Evolutionary conservation across 306 rosid genomes (phyloP).

Genomic region (Hippophae rhamnoides): DNA sequence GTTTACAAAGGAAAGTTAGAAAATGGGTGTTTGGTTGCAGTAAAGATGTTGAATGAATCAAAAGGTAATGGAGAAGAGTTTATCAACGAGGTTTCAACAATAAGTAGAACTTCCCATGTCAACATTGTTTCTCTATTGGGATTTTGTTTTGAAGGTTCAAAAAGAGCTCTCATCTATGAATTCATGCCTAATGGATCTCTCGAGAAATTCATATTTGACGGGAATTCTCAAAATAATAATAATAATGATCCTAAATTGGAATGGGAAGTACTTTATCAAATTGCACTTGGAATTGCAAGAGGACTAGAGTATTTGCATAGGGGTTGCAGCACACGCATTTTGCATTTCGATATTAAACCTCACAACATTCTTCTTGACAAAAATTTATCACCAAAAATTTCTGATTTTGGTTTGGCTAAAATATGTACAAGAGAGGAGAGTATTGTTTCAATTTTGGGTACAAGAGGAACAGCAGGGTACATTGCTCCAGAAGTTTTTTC

Average conservation of each 20-base stretch:
- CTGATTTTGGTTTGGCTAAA: constrained; percentile 33
- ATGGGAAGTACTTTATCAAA: constrained; percentile 11
- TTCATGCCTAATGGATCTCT: constrained; percentile 29
- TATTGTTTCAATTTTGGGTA: constrained; percentile 12
- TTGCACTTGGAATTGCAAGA: constrained; percentile 22
- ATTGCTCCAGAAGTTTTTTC: constrained; percentile 28
- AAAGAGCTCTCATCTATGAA: constrained; percentile 24
- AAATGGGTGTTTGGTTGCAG: constrained; percentile 25
- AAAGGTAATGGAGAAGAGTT: constrained; percentile 18
- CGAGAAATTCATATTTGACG: constrained; percentile 13
- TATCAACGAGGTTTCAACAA: constrained; percentile 8
- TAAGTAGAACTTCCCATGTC: constrained; percentile 21
- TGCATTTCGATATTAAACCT: constrained; percentile 26
- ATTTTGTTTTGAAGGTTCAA: constrained; percentile 22
- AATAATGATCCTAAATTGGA: not conserved
- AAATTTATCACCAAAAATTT: constrained; percentile 18
- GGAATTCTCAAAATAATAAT: not conserved
- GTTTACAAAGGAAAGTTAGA: constrained; percentile 24
- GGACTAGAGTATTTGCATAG: constrained; percentile 22
- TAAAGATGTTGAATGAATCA: constrained; percentile 27
- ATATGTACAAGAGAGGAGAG: constrained; percentile 21
- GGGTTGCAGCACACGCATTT: constrained; percentile 14
- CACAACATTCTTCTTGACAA: constrained; percentile 20
- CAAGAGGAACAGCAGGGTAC: constrained; percentile 28
- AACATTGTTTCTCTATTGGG: constrained; percentile 20